Evolutionary conservation across 768 basidiomycete genomes (phyloP).

Genomic region (Suillus bovinus): DNA sequence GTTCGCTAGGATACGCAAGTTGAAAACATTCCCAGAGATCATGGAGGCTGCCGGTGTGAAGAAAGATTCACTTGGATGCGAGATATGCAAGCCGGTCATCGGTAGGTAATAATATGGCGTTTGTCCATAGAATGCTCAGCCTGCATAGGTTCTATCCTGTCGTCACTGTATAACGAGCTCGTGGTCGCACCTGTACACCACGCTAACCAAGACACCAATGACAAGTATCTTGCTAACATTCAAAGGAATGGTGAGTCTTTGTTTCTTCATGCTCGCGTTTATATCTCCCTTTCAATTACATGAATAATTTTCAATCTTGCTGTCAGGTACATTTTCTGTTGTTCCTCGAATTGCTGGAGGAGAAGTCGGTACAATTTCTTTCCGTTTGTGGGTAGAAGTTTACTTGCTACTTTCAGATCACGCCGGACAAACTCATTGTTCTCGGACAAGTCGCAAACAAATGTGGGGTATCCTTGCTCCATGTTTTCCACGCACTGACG

Average conservation of each 20-base stretch:
- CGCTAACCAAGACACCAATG: conserved; percentile 73
- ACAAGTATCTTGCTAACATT: conserved; percentile 69
- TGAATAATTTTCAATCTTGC: neutral
- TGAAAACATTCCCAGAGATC: conserved; percentile 55
- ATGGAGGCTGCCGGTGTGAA: conserved; percentile 50
- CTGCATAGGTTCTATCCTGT: conserved; percentile 38
- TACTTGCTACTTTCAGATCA: conserved; percentile 34
- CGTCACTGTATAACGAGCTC: conserved; percentile 60
- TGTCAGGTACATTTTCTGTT: conserved; percentile 61
- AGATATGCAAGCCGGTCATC: conserved; percentile 71
- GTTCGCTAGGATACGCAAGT: conserved; percentile 50
- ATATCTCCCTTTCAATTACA: neutral
- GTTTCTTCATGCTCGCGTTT: neutral
- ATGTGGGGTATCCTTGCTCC: conserved; percentile 34
- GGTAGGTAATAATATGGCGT: conserved; percentile 31
- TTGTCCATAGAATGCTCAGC: neutral
- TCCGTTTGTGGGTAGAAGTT: neutral
- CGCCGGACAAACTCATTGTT: conserved; percentile 63
- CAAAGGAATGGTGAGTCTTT: conserved; percentile 55
- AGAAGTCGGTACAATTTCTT: conserved; percentile 39
- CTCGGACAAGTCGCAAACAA: conserved; percentile 68
- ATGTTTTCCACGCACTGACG: neutral
- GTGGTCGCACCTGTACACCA: conserved; percentile 64
- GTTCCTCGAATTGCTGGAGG: conserved; percentile 72
- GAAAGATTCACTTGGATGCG: conserved; percentile 60